These are phyloP conservation scores for Mycena olivaceomarginata DNA, from an alignment of 768 basidiomycete genomes.

Conservation along the genomic window DNA sequence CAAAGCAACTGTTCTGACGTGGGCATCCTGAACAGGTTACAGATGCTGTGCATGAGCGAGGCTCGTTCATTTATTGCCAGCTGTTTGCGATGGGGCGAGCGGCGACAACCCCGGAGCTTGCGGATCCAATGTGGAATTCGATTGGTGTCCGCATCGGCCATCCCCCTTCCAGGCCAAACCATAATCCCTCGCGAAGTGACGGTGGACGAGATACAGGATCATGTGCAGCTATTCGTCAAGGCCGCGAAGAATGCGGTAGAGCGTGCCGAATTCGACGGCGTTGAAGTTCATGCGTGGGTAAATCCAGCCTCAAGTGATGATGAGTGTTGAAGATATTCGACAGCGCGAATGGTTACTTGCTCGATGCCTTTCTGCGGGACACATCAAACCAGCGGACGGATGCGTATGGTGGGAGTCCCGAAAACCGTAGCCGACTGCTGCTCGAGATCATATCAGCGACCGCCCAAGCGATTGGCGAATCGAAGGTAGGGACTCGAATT, in stretches of 20 bases:
- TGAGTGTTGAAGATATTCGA: background rate
- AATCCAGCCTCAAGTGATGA: too few species aligned
- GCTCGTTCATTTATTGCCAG: slow-evolving; percentile 33
- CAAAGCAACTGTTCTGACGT: background rate
- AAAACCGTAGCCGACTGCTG: slow-evolving; percentile 24
- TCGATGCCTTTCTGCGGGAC: slow-evolving; percentile 28
- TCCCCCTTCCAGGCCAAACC: slow-evolving; percentile 27
- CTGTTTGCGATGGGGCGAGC: slow-evolving; percentile 30
- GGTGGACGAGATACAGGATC: slow-evolving; percentile 25
- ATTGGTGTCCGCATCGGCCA: slow-evolving; percentile 26
- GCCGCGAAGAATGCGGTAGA: slow-evolving; percentile 21
- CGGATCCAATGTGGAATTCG: slow-evolving; percentile 26
- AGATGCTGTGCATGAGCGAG: slow-evolving; percentile 16
- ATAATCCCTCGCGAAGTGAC: slow-evolving; percentile 25
- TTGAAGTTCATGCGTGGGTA: slow-evolving; percentile 23
- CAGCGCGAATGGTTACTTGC: slow-evolving; percentile 30
- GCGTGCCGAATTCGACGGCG: slow-evolving; percentile 27
- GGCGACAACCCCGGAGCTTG: slow-evolving; percentile 18
- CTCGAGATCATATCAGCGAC: slow-evolving; percentile 26
- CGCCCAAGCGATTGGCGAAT: slow-evolving; percentile 8
- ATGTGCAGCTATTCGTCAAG: slow-evolving; percentile 14
- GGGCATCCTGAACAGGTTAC: slow-evolving; percentile 4
- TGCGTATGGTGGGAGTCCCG: slow-evolving; percentile 28
- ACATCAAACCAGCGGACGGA: slow-evolving; percentile 31
- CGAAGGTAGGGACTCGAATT: slow-evolving; percentile 17